Conservation (phyloP, 768 basidiomycete species). For the Tulasnella sp. region DNA sequence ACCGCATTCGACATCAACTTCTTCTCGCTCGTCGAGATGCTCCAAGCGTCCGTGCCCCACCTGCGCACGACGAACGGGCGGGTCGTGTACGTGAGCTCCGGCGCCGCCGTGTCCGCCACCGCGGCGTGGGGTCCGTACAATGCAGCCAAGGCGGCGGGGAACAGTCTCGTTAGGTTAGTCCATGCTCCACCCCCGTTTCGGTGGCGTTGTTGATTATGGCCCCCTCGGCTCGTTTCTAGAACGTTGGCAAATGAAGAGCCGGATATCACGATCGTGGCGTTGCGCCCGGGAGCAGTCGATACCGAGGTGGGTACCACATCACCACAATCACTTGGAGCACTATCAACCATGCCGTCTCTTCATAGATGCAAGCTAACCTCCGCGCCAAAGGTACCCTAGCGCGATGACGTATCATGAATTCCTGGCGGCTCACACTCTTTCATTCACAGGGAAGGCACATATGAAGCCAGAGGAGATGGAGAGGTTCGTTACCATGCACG, state of each 20-base stretch:
- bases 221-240: slow-evolving; percentile 29
- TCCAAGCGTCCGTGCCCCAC: slow-evolving; percentile 54
- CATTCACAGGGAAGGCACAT: slow-evolving; percentile 22
- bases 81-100: slow-evolving; percentile 76
- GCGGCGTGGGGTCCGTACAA: slow-evolving; percentile 73
- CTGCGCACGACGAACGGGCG: slow-evolving; percentile 53
- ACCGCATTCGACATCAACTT: slow-evolving; percentile 75
- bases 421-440: neutral
- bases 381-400: slow-evolving; percentile 35
- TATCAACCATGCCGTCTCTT: neutral
- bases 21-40: slow-evolving; percentile 63
- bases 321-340: neutral
- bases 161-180: slow-evolving; percentile 59
- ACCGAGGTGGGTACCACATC: slow-evolving; percentile 45
- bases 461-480: slow-evolving; percentile 47
- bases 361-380: slow-evolving; percentile 57
- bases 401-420: slow-evolving; percentile 18
- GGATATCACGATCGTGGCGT: slow-evolving; percentile 55
- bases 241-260: slow-evolving; percentile 78
- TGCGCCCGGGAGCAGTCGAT: slow-evolving; percentile 82
- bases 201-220: slow-evolving; percentile 12
- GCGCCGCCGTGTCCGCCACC: slow-evolving; percentile 55
- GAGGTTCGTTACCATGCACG: slow-evolving; percentile 45
- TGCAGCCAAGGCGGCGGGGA: slow-evolving; percentile 81
- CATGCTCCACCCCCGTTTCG: neutral